Base-by-base conservation (phyloP, 2,329 filamentous ascomycete species). In the Hypoxylon sp. region DNA sequence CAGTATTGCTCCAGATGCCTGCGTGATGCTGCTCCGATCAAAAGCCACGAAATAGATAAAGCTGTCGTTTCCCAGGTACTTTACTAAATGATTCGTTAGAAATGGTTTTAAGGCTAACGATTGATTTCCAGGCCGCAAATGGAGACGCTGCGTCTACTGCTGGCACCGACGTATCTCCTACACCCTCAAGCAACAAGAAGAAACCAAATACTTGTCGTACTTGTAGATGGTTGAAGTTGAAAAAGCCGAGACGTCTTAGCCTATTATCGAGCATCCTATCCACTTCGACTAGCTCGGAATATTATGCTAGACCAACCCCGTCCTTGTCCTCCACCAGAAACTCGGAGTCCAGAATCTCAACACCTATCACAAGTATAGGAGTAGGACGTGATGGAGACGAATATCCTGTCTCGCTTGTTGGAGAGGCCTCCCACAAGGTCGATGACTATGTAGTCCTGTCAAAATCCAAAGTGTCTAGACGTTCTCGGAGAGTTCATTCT, bases 1-100 rank as follows among this genome's bases (percentile, higher is more conserved):
- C 67, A 64, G 25, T 77, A 75, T 61, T 77, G 75, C 46, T 23
- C 57, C 13, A 61, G 17, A 9, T 77, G 75, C 51, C 38, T 72
- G 10, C 59, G 28, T 17, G 51, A 63, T 50, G 74, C 72, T 11
- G 59, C 48, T 30, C 50, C 63, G 23, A 57, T 60, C 1, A 48
- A 68, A 13, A 56, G 7, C 13, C 28, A 53, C 23, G 14, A 34
- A 2, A 55, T 49, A 55, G 58, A 68, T 25, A 52, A 60, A 30
- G 17, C 14, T 6, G 48, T 46, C 14, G 17, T 36, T 6, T 14
- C 45, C 6, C 19, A 53, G 11, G 69, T 68, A 63, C 46, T 59
- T 28, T 32, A 17, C 5, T 38, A 14, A 38, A n/a, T 21, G 28
- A 23, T n/a, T 6, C 5, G 5, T 9, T 5, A 3, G 11, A 43